These are phyloP conservation scores for Boletus coccyginus DNA, from an alignment of 768 basidiomycete species.

Conservation along the genomic window DNA sequence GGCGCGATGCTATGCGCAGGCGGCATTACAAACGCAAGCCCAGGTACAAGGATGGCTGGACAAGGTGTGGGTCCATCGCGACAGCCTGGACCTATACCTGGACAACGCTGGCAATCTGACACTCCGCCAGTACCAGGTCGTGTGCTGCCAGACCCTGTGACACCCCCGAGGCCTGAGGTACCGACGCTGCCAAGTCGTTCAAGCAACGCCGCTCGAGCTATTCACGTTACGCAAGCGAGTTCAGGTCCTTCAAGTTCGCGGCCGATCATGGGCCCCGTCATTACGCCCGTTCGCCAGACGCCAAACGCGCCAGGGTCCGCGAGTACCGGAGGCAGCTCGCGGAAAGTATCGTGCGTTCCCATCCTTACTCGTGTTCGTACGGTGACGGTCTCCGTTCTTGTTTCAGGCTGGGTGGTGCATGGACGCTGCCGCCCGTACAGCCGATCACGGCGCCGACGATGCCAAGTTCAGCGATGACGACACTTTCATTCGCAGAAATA, in stretches of 20 bases:
- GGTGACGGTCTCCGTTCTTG: neutral
- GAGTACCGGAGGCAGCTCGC: conserved; percentile 23
- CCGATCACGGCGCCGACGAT: conserved; percentile 37
- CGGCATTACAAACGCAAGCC: neutral
- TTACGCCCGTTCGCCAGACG: conserved; percentile 55
- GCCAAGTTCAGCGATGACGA: conserved; percentile 12
- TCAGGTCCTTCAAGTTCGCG: conserved; percentile 22
- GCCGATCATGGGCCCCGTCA: conserved; percentile 54
- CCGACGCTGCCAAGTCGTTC: neutral
- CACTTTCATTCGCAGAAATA: conserved; percentile 77
- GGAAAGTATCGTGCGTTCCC: conserved; percentile 49
- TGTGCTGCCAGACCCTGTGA: conserved; percentile 6
- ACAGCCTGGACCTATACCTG: neutral
- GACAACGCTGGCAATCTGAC: conserved; percentile 8
- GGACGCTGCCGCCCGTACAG: conserved; percentile 57
- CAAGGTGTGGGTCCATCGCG: neutral
- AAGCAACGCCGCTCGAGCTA: conserved; percentile 9
- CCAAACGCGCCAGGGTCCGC: conserved; percentile 26
- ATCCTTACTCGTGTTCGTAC: neutral
- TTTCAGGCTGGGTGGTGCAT: conserved; percentile 46
- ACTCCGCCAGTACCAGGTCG: conserved; percentile 7
- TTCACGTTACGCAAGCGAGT: conserved; percentile 24
- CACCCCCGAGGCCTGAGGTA: neutral
- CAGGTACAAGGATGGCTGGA: neutral
- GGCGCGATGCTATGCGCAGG: neutral